Evolutionary conservation across 2,329 filamentous ascomycete genomes (phyloP).

Genomic region (Fusarium zealandicum): DNA sequence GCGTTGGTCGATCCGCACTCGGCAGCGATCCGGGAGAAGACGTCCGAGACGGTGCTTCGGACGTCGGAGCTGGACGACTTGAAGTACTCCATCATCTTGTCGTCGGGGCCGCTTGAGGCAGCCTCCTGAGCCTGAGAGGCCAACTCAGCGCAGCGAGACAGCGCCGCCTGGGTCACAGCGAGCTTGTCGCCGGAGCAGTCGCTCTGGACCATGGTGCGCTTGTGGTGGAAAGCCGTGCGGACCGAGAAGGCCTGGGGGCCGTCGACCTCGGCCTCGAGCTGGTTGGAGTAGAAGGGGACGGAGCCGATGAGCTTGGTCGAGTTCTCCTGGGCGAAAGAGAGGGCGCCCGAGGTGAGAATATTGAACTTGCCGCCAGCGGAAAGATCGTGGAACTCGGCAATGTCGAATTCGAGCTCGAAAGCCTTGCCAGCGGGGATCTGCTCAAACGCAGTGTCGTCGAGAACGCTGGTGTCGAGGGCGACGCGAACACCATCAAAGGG

Average conservation of each 20-base stretch:
- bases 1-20: constrained; percentile 61
- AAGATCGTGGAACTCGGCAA: constrained; percentile 63
- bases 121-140: constrained; percentile 61
- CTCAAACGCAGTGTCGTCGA: constrained; percentile 59
- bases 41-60: constrained; percentile 58
- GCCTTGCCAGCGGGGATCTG: constrained; percentile 57
- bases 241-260: constrained; percentile 60
- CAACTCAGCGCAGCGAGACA: constrained; percentile 61
- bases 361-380: constrained; percentile 61
- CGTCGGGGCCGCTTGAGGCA: constrained; percentile 56
- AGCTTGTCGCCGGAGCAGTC: constrained; percentile 61
- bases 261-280: constrained; percentile 63
- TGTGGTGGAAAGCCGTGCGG: constrained; percentile 55
- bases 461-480: constrained; percentile 53
- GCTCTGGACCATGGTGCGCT: constrained; percentile 60
- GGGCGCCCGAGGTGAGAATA: constrained; percentile 61
- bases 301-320: constrained; percentile 62
- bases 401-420: constrained; percentile 61
- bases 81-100: constrained; percentile 68
- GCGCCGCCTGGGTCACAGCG: constrained; percentile 56
- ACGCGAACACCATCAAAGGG: constrained; percentile 62
- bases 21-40: constrained; percentile 58
- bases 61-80: constrained; percentile 58
- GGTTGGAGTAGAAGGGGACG: constrained; percentile 66
- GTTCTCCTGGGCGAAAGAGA: constrained; percentile 61